Evolutionary conservation across 2,329 filamentous ascomycete species (phyloP).

Genomic region (Zarea fungicola): DNA sequence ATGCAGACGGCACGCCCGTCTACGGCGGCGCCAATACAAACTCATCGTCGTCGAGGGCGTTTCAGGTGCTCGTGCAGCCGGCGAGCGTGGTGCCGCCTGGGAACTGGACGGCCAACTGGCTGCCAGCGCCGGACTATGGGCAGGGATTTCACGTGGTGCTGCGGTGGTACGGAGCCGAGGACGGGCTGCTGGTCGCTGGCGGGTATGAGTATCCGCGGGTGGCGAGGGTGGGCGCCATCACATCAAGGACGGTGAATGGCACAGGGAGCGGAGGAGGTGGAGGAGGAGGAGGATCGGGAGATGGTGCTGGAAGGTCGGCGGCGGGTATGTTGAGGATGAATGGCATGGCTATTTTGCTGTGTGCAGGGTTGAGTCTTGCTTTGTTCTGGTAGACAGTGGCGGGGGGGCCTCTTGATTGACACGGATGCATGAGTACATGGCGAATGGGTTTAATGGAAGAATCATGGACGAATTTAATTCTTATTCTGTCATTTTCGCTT

Average conservation of each 20-base stretch:
- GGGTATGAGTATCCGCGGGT: conserved; percentile 1
- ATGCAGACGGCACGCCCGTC: conserved; percentile 18
- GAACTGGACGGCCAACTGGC: conserved; percentile 22
- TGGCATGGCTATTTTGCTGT: neutral
- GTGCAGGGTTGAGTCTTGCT: neutral
- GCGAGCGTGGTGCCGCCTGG: conserved; percentile 19
- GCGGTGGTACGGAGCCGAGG: neutral
- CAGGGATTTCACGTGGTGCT: neutral
- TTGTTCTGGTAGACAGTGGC: too few species aligned
- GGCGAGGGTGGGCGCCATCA: neutral
- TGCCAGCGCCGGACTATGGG: neutral
- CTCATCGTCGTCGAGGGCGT: conserved; percentile 1
- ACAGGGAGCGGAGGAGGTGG: neutral
- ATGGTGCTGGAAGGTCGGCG: neutral
- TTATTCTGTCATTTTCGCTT: too few species aligned
- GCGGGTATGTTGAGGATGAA: neutral
- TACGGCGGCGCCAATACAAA: conserved; percentile 3
- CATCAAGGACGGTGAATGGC: neutral
- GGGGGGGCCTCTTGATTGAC: too few species aligned
- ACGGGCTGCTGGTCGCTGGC: neutral
- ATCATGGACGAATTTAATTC: too few species aligned
- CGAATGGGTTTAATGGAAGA: too few species aligned
- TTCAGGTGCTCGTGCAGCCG: conserved; percentile 25
- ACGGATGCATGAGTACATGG: too few species aligned
- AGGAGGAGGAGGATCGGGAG: neutral